Conservation (phyloP, 352 stramenopile species). For the Pythium biforme region DNA sequence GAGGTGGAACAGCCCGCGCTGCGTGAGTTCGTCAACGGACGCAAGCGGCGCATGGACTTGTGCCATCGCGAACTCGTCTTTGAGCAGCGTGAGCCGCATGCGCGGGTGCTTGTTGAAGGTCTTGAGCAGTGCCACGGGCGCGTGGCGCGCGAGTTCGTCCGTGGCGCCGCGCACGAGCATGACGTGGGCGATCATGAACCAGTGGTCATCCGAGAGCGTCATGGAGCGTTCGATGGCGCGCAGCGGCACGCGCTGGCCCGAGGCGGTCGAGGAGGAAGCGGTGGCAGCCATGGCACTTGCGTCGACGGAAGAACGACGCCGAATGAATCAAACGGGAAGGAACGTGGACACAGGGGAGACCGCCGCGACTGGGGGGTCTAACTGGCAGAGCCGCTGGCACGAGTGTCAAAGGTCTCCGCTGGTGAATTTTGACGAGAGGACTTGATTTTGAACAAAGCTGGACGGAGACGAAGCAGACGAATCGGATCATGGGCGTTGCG, state of each 20-base stretch:
- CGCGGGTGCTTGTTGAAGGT: conserved; percentile 48
- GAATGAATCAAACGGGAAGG: no score
- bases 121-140: conserved; percentile 28
- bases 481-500: no score
- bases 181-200: conserved; percentile 30
- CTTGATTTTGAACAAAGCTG: no score
- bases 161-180: conserved; percentile 33
- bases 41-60: conserved; percentile 41
- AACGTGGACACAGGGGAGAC: no score
- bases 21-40: conserved; percentile 32
- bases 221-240: conserved; percentile 41
- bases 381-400: no score
- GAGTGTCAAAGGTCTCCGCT: no score
- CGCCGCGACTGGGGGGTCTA: no score
- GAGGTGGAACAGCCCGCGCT: conserved; percentile 23
- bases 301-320: no score
- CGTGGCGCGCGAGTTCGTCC: conserved; percentile 34
- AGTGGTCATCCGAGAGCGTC: conserved; percentile 27
- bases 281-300: no score
- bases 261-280: neutral
- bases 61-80: conserved; percentile 36
- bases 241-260: conserved; percentile 17
- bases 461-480: no score
- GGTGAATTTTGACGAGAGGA: no score
- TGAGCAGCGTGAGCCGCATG: conserved; percentile 39